Evolutionary conservation across 2,329 filamentous ascomycete genomes (phyloP).

Genomic region (Penicillium sp.): DNA sequence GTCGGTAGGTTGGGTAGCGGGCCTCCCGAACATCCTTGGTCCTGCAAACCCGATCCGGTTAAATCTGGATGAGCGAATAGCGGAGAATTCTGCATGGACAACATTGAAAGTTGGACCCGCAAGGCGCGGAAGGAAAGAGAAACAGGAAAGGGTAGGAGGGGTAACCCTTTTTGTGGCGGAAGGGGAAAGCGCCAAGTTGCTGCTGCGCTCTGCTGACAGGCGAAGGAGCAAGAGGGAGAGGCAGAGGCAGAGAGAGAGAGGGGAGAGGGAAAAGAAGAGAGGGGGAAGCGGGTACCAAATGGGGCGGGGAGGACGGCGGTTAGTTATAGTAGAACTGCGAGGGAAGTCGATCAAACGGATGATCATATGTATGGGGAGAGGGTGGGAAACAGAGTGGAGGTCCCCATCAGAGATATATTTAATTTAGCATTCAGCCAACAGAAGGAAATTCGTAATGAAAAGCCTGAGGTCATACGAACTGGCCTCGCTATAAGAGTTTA

Average conservation of each 20-base stretch:
- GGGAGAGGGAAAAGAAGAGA: slow-evolving; percentile 6
- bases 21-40: slow-evolving; percentile 27
- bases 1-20: slow-evolving; percentile 25
- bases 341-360: slow-evolving; percentile 7
- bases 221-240: background rate
- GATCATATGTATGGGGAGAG: background rate
- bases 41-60: slow-evolving; percentile 25
- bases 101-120: slow-evolving; percentile 36
- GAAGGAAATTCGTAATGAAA: slow-evolving; percentile 23
- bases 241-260: slow-evolving; percentile 9
- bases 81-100: slow-evolving; percentile 43
- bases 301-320: background rate
- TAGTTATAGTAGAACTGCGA: background rate
- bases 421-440: slow-evolving; percentile 10
- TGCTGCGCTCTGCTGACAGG: background rate
- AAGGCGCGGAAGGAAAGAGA: background rate
- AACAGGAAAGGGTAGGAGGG: background rate
- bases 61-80: slow-evolving; percentile 30
- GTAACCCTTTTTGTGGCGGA: background rate
- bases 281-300: slow-evolving; percentile 1
- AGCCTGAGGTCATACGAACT: slow-evolving; percentile 23
- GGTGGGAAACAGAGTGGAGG: background rate
- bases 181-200: background rate
- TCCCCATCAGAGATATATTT: slow-evolving; percentile 7
- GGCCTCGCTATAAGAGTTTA: slow-evolving; percentile 10